phyloP scores from a whole-genome alignment of 495 filamentous ascomycete genomes.

The Xylaria nigripes region DNA sequence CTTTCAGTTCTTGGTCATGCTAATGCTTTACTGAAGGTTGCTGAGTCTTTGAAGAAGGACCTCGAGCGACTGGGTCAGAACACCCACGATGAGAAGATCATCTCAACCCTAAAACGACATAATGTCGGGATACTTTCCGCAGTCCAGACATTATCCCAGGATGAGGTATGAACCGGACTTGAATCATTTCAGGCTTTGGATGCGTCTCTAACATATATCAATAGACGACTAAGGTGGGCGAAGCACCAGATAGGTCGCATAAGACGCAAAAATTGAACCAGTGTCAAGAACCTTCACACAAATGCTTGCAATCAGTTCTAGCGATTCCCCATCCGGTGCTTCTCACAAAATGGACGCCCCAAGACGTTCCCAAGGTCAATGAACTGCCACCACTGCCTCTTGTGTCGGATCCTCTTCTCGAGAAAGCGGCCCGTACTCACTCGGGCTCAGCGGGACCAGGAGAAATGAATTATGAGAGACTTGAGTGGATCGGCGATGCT shows the following conservation, averaged over 20 bases:
- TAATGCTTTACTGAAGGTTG: constrained; percentile 25
- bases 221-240: background rate
- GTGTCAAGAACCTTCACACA: background rate
- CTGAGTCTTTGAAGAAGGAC: constrained; percentile 21
- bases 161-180: constrained; percentile 12
- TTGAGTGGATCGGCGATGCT: constrained; percentile 71
- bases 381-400: constrained; percentile 48
- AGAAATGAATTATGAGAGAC: constrained; percentile 53
- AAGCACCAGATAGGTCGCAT: background rate
- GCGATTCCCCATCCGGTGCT: constrained; percentile 15
- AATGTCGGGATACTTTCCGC: constrained; percentile 18
- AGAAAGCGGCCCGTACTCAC: constrained; percentile 62
- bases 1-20: constrained; percentile 21
- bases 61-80: constrained; percentile 14
- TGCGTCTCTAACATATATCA: background rate
- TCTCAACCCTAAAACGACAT: constrained; percentile 16
- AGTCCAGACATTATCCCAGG: constrained; percentile 11
- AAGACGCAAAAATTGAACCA: constrained; percentile 17
- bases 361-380: constrained; percentile 25
- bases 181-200: background rate
- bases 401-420: constrained; percentile 48
- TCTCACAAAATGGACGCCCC: constrained; percentile 37
- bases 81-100: constrained; percentile 11
- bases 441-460: constrained; percentile 33
- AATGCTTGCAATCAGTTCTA: constrained; percentile 3